These are phyloP conservation scores for Aechmea fasciata DNA, from an alignment of 176 grass and related monocot genomes.

Conservation along the genomic window DNA sequence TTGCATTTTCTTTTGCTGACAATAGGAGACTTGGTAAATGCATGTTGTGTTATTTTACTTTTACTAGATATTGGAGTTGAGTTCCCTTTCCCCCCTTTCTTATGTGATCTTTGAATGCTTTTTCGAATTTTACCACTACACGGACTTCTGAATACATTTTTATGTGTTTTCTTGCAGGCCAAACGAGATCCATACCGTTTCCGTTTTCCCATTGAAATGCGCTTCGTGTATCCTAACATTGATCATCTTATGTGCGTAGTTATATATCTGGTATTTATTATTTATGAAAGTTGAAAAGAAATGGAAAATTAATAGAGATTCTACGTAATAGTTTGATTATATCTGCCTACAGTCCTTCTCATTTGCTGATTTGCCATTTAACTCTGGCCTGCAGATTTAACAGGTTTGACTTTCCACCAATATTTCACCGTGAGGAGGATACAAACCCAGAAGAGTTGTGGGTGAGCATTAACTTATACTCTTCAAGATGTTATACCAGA, in stretches of 20 bases:
- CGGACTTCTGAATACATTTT: neutral
- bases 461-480: conserved; percentile 35
- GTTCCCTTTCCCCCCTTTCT: neutral
- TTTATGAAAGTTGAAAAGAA: neutral
- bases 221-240: conserved; percentile 85
- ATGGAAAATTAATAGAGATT: neutral
- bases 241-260: conserved; percentile 86
- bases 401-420: conserved; percentile 85
- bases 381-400: conserved; percentile 61
- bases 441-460: conserved; percentile 65
- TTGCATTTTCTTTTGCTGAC: no score
- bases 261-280: neutral
- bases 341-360: neutral
- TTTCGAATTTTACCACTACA: neutral
- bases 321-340: neutral
- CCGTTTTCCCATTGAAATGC: conserved; percentile 91
- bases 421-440: conserved; percentile 89
- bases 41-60: no score
- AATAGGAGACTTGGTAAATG: no score
- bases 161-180: conserved; percentile 44
- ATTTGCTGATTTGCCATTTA: conserved; percentile 2
- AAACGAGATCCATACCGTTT: conserved; percentile 89
- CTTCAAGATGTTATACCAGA: neutral
- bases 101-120: neutral
- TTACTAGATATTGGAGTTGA: no score